Conservation (phyloP, 1,139 yeast species). For the Candida tunisiensis region DNA sequence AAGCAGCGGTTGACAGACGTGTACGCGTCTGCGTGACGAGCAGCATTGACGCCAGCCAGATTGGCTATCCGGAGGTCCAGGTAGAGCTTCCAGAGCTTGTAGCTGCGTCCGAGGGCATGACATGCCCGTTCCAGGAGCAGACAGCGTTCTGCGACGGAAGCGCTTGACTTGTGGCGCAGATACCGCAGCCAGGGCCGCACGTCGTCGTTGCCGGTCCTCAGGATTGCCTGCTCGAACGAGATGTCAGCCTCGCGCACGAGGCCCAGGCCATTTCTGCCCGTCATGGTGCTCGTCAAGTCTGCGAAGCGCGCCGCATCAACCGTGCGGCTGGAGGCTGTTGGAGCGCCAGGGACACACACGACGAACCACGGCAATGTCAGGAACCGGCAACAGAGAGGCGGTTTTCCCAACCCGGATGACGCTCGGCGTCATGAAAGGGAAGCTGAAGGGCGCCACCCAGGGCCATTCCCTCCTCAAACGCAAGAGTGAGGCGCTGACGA, state of each 20-base stretch:
- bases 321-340: no score
- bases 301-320: no score
- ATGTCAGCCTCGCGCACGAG: constrained; percentile 18
- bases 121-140: constrained; percentile 42
- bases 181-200: constrained; percentile 39
- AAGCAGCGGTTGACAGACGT: constrained; percentile 26
- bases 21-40: constrained; percentile 18
- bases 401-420: constrained; percentile 97
- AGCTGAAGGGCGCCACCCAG: constrained; percentile 93
- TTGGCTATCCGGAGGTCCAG: constrained; percentile 25
- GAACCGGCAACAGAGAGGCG: constrained; percentile 24
- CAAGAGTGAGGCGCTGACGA: constrained; percentile 92
- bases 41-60: constrained; percentile 17
- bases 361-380: constrained; percentile 15
- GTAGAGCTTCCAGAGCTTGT: constrained; percentile 41
- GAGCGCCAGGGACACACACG: no score
- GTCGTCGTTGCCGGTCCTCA: constrained; percentile 28
- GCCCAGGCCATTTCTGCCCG: no score
- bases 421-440: constrained; percentile 82
- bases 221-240: constrained; percentile 29
- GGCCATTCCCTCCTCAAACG: constrained; percentile 89
- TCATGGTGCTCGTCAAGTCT: no score
- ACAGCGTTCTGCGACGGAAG: constrained; percentile 20
- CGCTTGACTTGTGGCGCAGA: constrained; percentile 21
- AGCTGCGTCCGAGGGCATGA: constrained; percentile 27